Conservation (phyloP, 495 filamentous ascomycete species). For the Pyrenula aspistea region DNA sequence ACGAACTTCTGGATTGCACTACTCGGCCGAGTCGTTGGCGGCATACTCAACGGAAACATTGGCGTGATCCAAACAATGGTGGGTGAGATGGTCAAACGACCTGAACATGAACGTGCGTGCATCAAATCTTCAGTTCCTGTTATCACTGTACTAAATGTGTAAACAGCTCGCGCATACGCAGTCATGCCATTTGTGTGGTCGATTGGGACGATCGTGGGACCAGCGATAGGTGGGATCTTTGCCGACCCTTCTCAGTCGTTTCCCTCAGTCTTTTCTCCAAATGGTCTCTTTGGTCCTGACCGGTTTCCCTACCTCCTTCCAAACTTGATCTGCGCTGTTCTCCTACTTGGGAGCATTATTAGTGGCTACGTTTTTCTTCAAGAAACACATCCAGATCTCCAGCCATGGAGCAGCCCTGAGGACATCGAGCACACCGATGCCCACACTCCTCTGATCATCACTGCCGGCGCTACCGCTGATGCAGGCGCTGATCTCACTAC, state of each 20-base stretch:
- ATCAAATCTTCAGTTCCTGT: neutral
- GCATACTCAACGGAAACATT: conserved; percentile 76
- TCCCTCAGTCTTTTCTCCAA: conserved; percentile 48
- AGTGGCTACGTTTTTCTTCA: conserved; percentile 61
- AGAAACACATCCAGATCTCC: conserved; percentile 74
- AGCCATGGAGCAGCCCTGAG: conserved; percentile 40
- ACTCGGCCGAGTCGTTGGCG: conserved; percentile 61
- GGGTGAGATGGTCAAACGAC: conserved; percentile 64
- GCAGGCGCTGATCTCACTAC: conserved; percentile 56
- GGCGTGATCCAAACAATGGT: conserved; percentile 92
- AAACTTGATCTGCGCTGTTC: conserved; percentile 60
- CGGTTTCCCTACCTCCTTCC: conserved; percentile 73
- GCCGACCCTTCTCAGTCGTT: conserved; percentile 60
- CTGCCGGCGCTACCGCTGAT: conserved; percentile 56
- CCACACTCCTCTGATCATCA: conserved; percentile 59
- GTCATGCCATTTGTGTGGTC: conserved; percentile 86
- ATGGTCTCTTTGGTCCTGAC: conserved; percentile 46
- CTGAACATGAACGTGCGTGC: conserved; percentile 69
- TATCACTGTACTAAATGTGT: conserved; percentile 6
- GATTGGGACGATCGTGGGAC: conserved; percentile 74
- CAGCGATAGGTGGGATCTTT: conserved; percentile 68
- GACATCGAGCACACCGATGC: conserved; percentile 39
- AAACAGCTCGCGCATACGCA: conserved; percentile 60
- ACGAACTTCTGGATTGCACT: conserved; percentile 70
- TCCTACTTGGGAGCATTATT: conserved; percentile 63